Base-by-base conservation (phyloP, 164 flowering plant species). In the Nelumbo lutea region DNA sequence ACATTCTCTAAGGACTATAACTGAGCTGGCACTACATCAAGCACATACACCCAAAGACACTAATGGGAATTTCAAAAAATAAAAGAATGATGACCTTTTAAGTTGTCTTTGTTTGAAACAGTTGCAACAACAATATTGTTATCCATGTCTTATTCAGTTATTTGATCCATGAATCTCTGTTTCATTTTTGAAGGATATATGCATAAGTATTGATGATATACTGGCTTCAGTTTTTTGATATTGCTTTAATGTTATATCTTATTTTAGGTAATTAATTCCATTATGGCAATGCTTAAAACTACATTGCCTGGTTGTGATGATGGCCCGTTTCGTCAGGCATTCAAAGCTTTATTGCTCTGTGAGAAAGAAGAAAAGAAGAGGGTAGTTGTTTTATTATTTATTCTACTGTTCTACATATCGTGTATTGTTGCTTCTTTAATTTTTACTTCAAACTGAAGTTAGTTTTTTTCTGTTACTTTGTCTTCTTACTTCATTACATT, bases 351-450 rank as follows among this genome's bases (percentile, higher is more conserved):
- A 59, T 84, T 91, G 72, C 89, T 87, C 73, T 79, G 75, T 67
- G 95, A 88, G 69, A 90, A 91, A 78, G 97, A 90, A 66, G 95
- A 88, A 70, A 94, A 84, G 82, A 94, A 86, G 68, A 85, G 69
- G 89, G 98, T 93, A 77, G 9, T 43, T 55, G 46, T 64, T 9
- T 61, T 42, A 51, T 51, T 64, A 57, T 47, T 62, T 42, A 67
- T 48, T 62, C 14, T 9, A 46, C 6, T 57, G 27, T 61, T 62
- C 8, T 9, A 51, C 6, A 44, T n/a, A 58, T 42, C 40, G 4
- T 50, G 48, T 45, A 44, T 62, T 48, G 13, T 9, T 27, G 41
- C 40, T 40, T 9, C 40, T 27, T 41, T 27, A 59, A 47, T 47
- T 68, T 47, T 50, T 58, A 48, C 56, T 15, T 62, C 43, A 1